These are phyloP conservation scores for Pulveroboletus sp. DNA, from an alignment of 768 basidiomycete genomes.

Conservation along the genomic window DNA sequence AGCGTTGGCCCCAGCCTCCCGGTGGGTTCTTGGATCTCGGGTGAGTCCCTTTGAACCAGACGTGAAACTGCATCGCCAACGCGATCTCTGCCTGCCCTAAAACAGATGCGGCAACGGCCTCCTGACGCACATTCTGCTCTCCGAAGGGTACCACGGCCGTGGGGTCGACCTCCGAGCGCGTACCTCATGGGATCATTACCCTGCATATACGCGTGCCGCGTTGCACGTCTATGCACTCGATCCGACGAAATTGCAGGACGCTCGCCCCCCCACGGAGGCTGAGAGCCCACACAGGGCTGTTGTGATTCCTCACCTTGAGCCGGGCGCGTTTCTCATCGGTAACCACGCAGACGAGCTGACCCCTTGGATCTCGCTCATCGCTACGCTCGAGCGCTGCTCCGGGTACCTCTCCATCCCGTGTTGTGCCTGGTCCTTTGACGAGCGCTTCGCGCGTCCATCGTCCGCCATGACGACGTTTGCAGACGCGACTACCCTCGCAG, in stretches of 20 bases:
- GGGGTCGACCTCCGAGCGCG: constrained; percentile 87
- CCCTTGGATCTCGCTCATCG: constrained; percentile 86
- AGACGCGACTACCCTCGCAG: constrained; percentile 23
- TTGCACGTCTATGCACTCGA: constrained; percentile 72
- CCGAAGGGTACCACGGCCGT: constrained; percentile 80
- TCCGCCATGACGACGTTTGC: constrained; percentile 16
- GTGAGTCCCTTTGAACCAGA: constrained; percentile 43
- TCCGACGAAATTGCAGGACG: constrained; percentile 41
- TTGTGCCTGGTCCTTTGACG: constrained; percentile 81
- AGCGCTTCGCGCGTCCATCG: constrained; percentile 52
- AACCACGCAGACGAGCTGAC: constrained; percentile 97
- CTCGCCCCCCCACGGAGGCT: not conserved
- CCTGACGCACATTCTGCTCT: constrained; percentile 77
- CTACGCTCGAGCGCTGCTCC: constrained; percentile 54
- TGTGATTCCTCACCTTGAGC: constrained; percentile 31
- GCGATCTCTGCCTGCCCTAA: too few relatives aligned
- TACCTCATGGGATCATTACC: constrained; percentile 80
- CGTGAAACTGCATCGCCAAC: not conserved
- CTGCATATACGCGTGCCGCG: constrained; percentile 51
- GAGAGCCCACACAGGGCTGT: not conserved
- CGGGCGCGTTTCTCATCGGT: constrained; percentile 75
- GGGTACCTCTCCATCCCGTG: constrained; percentile 87
- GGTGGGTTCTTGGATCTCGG: constrained; percentile 90
- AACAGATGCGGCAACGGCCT: constrained; percentile 80
- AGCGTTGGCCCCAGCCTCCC: constrained; percentile 69